Percentiles rank a stretch among this genome's conserved stretches.
These are phyloP conservation scores for Phytopythium delawarense DNA, from an alignment of 352 stramenopile species.

Conservation along the genomic window DNA sequence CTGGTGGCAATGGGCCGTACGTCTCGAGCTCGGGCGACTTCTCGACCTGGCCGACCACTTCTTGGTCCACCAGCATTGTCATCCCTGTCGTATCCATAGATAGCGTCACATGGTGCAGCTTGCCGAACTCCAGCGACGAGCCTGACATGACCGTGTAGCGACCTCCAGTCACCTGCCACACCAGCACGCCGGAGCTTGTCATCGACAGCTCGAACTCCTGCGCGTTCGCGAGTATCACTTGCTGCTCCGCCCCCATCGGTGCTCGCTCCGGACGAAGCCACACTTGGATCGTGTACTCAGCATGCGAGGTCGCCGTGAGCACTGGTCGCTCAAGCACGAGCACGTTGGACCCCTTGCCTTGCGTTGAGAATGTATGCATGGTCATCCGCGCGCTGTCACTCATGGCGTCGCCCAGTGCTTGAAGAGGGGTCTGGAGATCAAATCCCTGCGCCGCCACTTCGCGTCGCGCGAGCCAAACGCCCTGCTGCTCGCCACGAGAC, in stretches of 20 bases:
- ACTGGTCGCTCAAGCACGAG: constrained; percentile 62
- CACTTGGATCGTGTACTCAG: constrained; percentile 60
- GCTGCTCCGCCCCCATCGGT: constrained; percentile 16
- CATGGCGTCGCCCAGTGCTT: constrained; percentile 39
- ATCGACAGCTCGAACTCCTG: constrained; percentile 57
- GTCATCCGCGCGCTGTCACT: constrained; percentile 43
- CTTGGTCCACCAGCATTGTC: constrained; percentile 42
- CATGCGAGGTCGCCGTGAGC: constrained; percentile 44
- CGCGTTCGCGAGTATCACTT: constrained; percentile 59
- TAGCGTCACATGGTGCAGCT: constrained; percentile 63
- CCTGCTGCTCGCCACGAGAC: constrained; percentile 78
- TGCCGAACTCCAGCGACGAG: constrained; percentile 32
- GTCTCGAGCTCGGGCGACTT: constrained; percentile 21
- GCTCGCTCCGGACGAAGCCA: constrained; percentile 46
- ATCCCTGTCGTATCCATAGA: constrained; percentile 33
- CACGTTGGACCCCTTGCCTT: constrained; percentile 37
- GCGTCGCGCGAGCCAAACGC: constrained; percentile 70
- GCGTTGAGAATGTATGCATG: constrained; percentile 51
- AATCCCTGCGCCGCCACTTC: constrained; percentile 27
- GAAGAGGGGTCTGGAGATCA: constrained; percentile 32
- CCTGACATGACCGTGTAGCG: constrained; percentile 32
- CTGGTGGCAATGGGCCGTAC: constrained; percentile 18
- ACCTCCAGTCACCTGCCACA: constrained; percentile 46
- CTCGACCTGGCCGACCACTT: constrained; percentile 27
- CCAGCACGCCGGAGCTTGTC: constrained; percentile 29